Evolutionary conservation across 2,329 filamentous ascomycete species (phyloP).

Genomic region (Diatrype stigma): DNA sequence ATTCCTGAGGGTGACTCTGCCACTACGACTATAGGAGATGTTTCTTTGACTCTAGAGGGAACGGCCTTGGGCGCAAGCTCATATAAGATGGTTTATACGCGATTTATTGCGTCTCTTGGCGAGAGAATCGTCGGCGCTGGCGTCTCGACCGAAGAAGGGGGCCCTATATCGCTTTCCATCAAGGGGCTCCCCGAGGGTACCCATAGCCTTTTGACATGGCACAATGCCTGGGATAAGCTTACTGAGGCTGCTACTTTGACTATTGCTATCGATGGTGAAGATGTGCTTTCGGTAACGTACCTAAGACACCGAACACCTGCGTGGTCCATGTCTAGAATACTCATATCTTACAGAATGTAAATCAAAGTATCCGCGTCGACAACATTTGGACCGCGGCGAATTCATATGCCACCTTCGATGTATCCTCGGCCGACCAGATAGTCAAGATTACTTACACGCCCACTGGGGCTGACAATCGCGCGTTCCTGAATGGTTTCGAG

Average conservation of each 20-base stretch:
- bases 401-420: slow-evolving; percentile 24
- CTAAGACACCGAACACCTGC: too few species aligned
- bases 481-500: slow-evolving; percentile 29
- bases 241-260: slow-evolving; percentile 15
- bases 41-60: too few species aligned
- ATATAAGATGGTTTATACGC: not conserved
- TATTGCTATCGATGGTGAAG: slow-evolving; percentile 21
- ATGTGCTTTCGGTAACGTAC: slow-evolving; percentile 5
- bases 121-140: slow-evolving; percentile 25
- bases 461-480: slow-evolving; percentile 13
- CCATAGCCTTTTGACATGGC: slow-evolving; percentile 25
- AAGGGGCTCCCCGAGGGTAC: slow-evolving; percentile 22
- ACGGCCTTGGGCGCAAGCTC: too few species aligned
- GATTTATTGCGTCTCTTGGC: slow-evolving; percentile 22
- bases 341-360: slow-evolving; percentile 3
- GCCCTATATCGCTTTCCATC: slow-evolving; percentile 19
- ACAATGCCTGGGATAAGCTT: slow-evolving; percentile 27
- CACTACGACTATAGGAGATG: too few species aligned
- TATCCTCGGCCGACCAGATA: slow-evolving; percentile 10
- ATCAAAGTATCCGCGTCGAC: slow-evolving; percentile 24
- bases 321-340: too few species aligned
- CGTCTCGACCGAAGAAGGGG: slow-evolving; percentile 20
- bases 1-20: too few species aligned
- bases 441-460: slow-evolving; percentile 24
- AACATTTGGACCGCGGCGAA: slow-evolving; percentile 28